phyloP scores from a whole-genome alignment of 805 yeast genomes.

The Naumovozyma dairenensis region DNA sequence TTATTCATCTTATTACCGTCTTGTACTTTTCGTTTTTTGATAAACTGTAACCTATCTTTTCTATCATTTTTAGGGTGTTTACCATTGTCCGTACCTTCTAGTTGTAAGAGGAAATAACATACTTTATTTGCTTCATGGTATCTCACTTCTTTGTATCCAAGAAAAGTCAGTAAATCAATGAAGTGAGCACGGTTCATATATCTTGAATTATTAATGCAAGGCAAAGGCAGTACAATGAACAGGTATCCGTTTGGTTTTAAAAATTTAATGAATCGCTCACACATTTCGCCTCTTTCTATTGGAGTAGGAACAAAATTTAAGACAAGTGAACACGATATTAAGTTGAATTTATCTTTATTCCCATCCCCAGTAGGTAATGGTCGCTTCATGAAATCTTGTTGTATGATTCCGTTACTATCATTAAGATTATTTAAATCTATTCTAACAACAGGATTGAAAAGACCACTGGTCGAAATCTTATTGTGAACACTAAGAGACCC shows the following conservation, averaged over 20 bases:
- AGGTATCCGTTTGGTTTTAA: constrained; percentile 34
- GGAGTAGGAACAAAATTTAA: constrained; percentile 80
- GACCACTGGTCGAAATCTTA: constrained; percentile 47
- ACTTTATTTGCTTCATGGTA: constrained; percentile 59
- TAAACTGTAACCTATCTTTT: constrained; percentile 1
- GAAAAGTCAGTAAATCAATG: constrained; percentile 36
- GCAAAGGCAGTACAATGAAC: constrained; percentile 79
- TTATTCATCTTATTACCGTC: constrained; percentile 59
- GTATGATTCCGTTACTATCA: constrained; percentile 49
- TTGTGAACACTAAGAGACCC: constrained; percentile 72
- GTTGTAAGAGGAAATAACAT: constrained; percentile 58
- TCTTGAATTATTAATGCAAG: constrained; percentile 77
- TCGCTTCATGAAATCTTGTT: constrained; percentile 80
- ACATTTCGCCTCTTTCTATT: constrained; percentile 65
- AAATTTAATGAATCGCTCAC: constrained; percentile 47
- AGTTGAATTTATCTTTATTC: constrained; percentile 41
- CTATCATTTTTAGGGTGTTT: neutral
- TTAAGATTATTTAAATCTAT: constrained; percentile 73
- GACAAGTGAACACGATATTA: constrained; percentile 78
- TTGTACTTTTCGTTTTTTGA: constrained; percentile 39
- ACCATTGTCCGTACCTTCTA: no score
- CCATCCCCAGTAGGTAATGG: constrained; percentile 40
- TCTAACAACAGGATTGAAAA: constrained; percentile 44
- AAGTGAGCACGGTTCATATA: constrained; percentile 46
- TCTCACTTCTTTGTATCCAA: constrained; percentile 48